A percentile compares a stretch with the other conserved stretches of the same genome.
Evolutionary conservation across 164 flowering plant genomes (phyloP).

Genomic region (Tinospora cordifolia): DNA sequence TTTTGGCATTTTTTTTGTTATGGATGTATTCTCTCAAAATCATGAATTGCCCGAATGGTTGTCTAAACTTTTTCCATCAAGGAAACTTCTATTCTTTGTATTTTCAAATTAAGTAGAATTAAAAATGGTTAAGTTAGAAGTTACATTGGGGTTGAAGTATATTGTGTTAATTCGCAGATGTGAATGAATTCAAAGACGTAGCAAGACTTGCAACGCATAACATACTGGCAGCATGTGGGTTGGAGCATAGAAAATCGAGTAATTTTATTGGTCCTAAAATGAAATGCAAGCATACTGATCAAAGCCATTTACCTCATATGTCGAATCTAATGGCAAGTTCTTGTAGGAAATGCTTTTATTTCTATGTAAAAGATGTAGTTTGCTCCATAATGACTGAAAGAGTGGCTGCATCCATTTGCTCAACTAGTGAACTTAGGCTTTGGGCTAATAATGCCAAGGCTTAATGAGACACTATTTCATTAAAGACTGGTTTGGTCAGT

Average conservation of each 20-base stretch:
- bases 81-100: neutral
- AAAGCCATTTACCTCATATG: slow-evolving; percentile 17
- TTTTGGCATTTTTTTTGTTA: too few relatives aligned
- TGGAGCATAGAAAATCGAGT: slow-evolving; percentile 38
- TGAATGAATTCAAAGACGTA: slow-evolving; percentile 49
- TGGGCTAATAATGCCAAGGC: neutral
- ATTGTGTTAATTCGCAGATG: slow-evolving; percentile 32
- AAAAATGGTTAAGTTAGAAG: neutral
- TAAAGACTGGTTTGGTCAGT: neutral
- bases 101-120: neutral
- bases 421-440: neutral
- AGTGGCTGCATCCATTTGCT: slow-evolving; percentile 3
- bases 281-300: slow-evolving; percentile 37
- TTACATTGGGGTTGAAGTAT: neutral
- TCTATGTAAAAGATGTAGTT: slow-evolving; percentile 51
- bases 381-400: slow-evolving; percentile 34
- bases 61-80: neutral
- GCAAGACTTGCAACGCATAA: slow-evolving; percentile 61
- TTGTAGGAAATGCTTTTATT: slow-evolving; percentile 61
- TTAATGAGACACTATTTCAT: neutral
- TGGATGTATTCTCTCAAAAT: neutral
- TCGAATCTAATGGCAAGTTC: slow-evolving; percentile 47
- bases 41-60: neutral
- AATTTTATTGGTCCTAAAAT: slow-evolving; percentile 20
- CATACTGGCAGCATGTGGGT: slow-evolving; percentile 64